Percentiles rank a stretch among this genome's conserved stretches.
These are phyloP conservation scores for Blumeria hordei DNA, from an alignment of 2,329 filamentous ascomycete species.

Conservation along the genomic window DNA sequence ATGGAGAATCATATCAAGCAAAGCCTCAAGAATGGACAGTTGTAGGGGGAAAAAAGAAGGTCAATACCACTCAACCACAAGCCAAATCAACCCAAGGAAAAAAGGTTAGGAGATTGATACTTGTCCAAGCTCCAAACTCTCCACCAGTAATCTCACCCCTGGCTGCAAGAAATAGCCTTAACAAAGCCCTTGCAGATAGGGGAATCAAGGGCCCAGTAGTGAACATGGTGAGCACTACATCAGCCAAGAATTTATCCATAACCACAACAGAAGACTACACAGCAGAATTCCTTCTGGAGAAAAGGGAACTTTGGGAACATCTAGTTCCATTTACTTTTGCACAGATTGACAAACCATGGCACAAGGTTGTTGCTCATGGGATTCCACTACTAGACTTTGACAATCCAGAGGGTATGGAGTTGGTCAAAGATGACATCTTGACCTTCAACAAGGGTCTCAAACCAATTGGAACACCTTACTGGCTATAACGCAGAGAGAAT, in stretches of 20 bases:
- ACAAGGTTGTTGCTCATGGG: background rate
- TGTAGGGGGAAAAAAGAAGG: too few relatives aligned
- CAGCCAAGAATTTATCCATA: background rate
- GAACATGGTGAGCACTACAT: background rate
- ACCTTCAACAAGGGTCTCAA: conserved; percentile 2
- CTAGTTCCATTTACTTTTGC: background rate
- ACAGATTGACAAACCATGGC: background rate
- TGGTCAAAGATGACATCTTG: background rate
- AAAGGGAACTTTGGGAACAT: background rate
- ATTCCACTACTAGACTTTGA: background rate
- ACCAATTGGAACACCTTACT: background rate
- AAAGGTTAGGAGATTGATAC: background rate
- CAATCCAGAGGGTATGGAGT: background rate
- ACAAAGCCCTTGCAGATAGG: background rate
- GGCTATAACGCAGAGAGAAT: background rate
- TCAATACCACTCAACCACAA: too few relatives aligned
- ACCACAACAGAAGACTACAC: background rate
- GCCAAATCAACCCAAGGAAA: too few relatives aligned
- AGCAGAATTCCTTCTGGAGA: background rate
- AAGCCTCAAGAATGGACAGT: too few relatives aligned
- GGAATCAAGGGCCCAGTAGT: background rate
- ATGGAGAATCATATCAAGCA: too few relatives aligned
- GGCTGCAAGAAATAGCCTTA: background rate
- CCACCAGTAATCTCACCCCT: background rate
- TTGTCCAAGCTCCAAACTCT: background rate